These are phyloP conservation scores for Fusarium sp. DNA, from an alignment of 2,329 filamentous ascomycete species.

Conservation along the genomic window DNA sequence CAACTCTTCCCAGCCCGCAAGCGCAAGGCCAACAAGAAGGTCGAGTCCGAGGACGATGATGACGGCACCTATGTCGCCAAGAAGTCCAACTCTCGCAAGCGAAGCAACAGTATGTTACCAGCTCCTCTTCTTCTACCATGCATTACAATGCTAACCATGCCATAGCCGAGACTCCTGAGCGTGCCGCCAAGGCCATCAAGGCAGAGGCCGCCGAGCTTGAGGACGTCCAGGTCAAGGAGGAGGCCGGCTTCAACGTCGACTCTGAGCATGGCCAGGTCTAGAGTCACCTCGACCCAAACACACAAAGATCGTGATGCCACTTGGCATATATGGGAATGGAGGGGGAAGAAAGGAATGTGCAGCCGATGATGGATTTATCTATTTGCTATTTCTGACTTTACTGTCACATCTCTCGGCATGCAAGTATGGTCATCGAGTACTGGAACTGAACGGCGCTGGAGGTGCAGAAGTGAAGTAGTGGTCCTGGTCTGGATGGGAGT, in stretches of 20 bases:
- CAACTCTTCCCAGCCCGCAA: slow-evolving; percentile 37
- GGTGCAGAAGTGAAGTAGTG: neutral
- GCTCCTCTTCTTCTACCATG: neutral
- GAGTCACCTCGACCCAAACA: neutral
- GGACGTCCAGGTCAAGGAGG: slow-evolving; percentile 31
- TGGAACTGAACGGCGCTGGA: neutral
- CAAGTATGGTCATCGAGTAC: slow-evolving; percentile 15
- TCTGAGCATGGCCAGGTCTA: neutral
- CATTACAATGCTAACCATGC: slow-evolving; percentile 5
- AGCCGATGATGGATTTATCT: neutral
- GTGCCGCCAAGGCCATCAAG: slow-evolving; percentile 33
- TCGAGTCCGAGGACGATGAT: slow-evolving; percentile 1
- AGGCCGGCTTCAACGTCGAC: neutral
- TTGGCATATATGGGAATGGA: neutral
- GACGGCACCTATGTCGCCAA: slow-evolving; percentile 14
- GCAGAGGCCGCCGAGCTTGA: slow-evolving; percentile 17
- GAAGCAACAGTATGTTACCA: slow-evolving; percentile 27
- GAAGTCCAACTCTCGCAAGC: slow-evolving; percentile 35
- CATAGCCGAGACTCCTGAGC: slow-evolving; percentile 21
- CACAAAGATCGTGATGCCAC: neutral
- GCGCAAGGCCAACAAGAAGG: slow-evolving; percentile 37
- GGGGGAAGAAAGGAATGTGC: neutral
- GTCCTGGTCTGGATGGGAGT: neutral
- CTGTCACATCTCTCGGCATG: slow-evolving; percentile 18
- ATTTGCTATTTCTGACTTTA: slow-evolving; percentile 5